Base-by-base conservation (phyloP, 345 rosid species). In the Euphorbia peplus region DNA sequence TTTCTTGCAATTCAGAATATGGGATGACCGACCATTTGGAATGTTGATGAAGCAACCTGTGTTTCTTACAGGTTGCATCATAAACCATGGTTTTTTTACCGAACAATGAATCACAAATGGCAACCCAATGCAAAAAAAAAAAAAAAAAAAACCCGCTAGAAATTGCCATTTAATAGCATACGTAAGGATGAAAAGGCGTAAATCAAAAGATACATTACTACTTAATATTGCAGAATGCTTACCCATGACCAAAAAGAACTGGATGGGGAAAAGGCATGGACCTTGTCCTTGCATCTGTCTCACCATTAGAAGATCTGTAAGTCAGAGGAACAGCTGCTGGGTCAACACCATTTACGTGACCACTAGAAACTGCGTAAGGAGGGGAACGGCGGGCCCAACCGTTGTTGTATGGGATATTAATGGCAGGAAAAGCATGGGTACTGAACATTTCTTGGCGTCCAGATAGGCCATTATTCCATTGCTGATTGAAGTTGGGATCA, bases 361-460 rank as follows among this genome's bases (percentile, higher is more conserved):
- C 54, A 32, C 73, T 64, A 18, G 89, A 67, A 64, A 78, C 12
- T 65, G 89, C 58, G 68, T 82, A 82, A 51, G 79, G 64, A 5
- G 80, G 75, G 54, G 89, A 76, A 70, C 70, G 81, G 29, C 26
- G 83, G 29, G 76, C 86, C 88, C 83, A 76, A 72, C 67, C 71
- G 59, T 72, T 80, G 19, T 83, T 80, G 19, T 83, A 84, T 14
- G 83, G 91, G 60, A 77, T 41, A 70, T 77, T 76, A 52, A 74
- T 67, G 55, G 87, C 83, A 69, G 87, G 83, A 76, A 82, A 73
- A 62, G 83, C 82, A 78, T 78, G 87, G 62, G 79, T 82, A 69
- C 76, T 64, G 59, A 82, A 77, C 69, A 74, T 76, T 60, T 82
- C 90, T 58, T 32, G 78, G 50, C 66, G 81, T 58, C 80, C 76